Base-by-base conservation (phyloP, 2,329 filamentous ascomycete genomes). In the Cytospora mali region DNA sequence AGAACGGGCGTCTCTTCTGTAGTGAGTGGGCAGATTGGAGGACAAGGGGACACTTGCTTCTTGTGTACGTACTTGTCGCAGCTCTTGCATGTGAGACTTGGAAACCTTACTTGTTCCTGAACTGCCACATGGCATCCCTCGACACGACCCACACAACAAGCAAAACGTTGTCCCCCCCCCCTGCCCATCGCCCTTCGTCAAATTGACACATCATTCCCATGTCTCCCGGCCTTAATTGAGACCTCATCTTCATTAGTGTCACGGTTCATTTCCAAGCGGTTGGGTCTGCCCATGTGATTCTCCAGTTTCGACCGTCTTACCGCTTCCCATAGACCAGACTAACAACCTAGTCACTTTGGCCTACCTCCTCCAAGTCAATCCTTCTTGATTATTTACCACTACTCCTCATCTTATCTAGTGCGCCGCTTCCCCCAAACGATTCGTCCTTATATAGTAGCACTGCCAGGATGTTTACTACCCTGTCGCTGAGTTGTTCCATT, bases 41-140 rank as follows among this genome's bases (percentile, higher is more conserved):
- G 23, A 59, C 23, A 53, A 29, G 23, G 39, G 31, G 21, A 46
- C 21, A 18, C 42, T n/a, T n/a, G n/a, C n/a, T n/a, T n/a, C n/a
- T n/a, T n/a, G n/a, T n/a, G n/a, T n/a, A n/a, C n/a, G n/a, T n/a
- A n/a, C n/a, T n/a, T n/a, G n/a, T 46, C 42, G 10, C 2, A 21
- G 42, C 42, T 46, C 9, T 46, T 46, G 42, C 42, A 46, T 46
- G 42, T 46, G n/a, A 23, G 23, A n/a, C 21, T 23, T 23, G 2
- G n/a, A 23, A 18, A 46, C 52, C 33, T 52, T 33, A 52, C 49
- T 6, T 53, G 33, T 59, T 59, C 48, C 57, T 55, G 51, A n/a
- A 46, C 14, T 55, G 58, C 58, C 52, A 61, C 55, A 53, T 61
- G 52, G 58, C 58, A 61, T 31, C 28, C 51, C 53, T 31, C 42